phyloP scores from a whole-genome alignment of 129 eudicot species.

The Pulicaria dysenterica region DNA sequence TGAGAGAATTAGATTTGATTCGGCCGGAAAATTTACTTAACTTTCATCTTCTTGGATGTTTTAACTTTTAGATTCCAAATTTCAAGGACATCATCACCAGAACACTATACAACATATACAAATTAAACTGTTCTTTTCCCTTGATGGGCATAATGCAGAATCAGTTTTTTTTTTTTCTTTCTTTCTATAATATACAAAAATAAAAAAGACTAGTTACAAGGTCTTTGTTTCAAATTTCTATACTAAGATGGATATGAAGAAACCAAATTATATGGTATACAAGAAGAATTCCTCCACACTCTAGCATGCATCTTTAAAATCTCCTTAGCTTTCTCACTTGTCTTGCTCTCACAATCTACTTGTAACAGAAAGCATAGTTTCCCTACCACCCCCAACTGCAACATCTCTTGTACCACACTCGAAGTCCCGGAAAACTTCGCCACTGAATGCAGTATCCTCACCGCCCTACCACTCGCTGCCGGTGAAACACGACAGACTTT shows the following conservation, averaged over 20 bases:
- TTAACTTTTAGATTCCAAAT: too few relatives aligned
- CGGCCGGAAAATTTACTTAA: too few relatives aligned
- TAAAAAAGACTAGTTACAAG: too few relatives aligned
- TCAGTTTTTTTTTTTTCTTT: too few relatives aligned
- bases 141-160: too few relatives aligned
- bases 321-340: conserved; percentile 30
- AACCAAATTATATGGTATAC: conserved; percentile 7
- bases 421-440: conserved; percentile 28
- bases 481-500: conserved; percentile 39
- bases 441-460: conserved; percentile 27
- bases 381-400: conserved; percentile 34
- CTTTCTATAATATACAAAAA: too few relatives aligned
- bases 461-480: conserved; percentile 33
- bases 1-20: too few relatives aligned
- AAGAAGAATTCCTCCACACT: conserved; percentile 28
- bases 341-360: conserved; percentile 24
- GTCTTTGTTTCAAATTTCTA: background rate
- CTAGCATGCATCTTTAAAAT: conserved; percentile 25
- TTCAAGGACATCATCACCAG: too few relatives aligned
- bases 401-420: conserved; percentile 39
- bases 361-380: conserved; percentile 28
- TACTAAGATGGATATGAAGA: conserved; percentile 17
- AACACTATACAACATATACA: too few relatives aligned
- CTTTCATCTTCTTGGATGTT: too few relatives aligned
- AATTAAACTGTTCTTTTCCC: too few relatives aligned